These are phyloP conservation scores for Camellia granthamiana DNA, from an alignment of 148 eudicot genomes.

Conservation along the genomic window DNA sequence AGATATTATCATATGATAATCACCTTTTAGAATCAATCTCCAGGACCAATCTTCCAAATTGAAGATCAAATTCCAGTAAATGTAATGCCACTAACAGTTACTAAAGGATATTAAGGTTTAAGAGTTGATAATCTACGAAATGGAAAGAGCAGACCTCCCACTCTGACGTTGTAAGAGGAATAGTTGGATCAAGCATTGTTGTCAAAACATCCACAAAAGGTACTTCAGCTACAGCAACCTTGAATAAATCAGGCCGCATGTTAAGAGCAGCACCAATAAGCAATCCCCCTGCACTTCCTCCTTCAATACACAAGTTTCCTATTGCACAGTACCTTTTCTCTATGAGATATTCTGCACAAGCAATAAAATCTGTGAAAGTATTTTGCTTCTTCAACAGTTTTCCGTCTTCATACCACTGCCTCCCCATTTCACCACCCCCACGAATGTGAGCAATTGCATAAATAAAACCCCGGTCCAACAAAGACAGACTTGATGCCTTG, in stretches of 20 bases:
- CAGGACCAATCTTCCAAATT: background rate
- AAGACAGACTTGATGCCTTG: conserved; percentile 63
- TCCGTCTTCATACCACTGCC: conserved; percentile 93
- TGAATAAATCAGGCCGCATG: conserved; percentile 94
- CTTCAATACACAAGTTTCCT: conserved; percentile 82
- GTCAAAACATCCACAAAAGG: conserved; percentile 92
- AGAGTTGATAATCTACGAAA: background rate
- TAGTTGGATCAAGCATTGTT: conserved; percentile 94
- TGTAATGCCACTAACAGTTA: background rate
- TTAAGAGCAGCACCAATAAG: conserved; percentile 91
- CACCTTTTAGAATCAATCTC: background rate
- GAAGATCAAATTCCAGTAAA: background rate
- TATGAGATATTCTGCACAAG: conserved; percentile 73
- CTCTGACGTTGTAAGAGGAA: conserved; percentile 91
- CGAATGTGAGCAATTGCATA: conserved; percentile 79
- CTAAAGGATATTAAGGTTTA: background rate
- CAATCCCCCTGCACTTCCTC: conserved; percentile 97
- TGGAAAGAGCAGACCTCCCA: conserved; percentile 66
- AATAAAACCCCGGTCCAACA: conserved; percentile 84
- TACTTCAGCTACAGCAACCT: conserved; percentile 87
- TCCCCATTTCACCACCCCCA: conserved; percentile 98
- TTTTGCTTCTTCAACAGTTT: conserved; percentile 69
- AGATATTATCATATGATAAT: background rate
- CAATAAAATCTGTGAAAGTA: conserved; percentile 87
- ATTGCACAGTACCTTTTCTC: conserved; percentile 76